Evolutionary conservation across 495 filamentous ascomycete species (phyloP).

Genomic region (Penicillium paxilli): DNA sequence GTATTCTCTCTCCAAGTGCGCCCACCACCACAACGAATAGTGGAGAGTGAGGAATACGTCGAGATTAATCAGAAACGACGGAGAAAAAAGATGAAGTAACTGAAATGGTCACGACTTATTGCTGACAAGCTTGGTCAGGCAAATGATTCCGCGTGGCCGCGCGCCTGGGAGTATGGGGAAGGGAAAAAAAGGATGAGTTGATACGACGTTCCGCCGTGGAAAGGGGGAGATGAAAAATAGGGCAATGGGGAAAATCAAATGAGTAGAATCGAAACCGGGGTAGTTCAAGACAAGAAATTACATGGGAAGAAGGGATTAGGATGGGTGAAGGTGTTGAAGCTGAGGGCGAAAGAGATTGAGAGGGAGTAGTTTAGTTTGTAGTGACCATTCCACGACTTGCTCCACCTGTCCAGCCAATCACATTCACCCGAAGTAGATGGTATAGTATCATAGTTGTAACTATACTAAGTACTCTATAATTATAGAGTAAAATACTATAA

Average conservation of each 20-base stretch:
- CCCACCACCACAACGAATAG: neutral
- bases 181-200: conserved; percentile 24
- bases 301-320: conserved; percentile 8
- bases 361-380: conserved; percentile 30
- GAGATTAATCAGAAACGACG: neutral
- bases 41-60: too few relatives aligned
- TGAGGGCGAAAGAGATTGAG: conserved; percentile 13
- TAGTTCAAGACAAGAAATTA: conserved; percentile 4
- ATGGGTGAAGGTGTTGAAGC: conserved; percentile 1
- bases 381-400: conserved; percentile 19
- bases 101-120: neutral
- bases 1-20: neutral
- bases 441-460: neutral
- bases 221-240: conserved; percentile 2
- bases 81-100: neutral
- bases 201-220: conserved; percentile 5
- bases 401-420: conserved; percentile 23
- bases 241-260: conserved; percentile 2
- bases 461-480: neutral
- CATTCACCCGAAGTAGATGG: conserved; percentile 6
- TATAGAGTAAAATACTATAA: too few relatives aligned
- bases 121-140: neutral
- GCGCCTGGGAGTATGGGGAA: conserved; percentile 6
- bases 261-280: neutral
- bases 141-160: neutral